phyloP scores from a whole-genome alignment of 345 rosid genomes.

The Iberis pinnata region DNA sequence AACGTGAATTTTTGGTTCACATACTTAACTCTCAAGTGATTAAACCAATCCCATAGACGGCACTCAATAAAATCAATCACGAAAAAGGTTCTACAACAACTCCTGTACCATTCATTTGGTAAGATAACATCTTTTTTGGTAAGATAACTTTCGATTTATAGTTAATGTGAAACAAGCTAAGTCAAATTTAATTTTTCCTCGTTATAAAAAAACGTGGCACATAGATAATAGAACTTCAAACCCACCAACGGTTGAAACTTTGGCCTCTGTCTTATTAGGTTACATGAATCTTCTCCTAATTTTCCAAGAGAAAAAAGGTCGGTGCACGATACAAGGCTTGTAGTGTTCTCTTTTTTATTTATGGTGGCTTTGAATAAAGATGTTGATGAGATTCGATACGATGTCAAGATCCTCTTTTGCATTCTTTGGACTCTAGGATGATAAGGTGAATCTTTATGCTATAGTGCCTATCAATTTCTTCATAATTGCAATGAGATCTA shows the following conservation, averaged over 20 bases:
- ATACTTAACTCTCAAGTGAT: background rate
- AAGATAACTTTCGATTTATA: background rate
- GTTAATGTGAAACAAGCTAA: conserved; percentile 2
- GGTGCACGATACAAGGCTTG: conserved; percentile 31
- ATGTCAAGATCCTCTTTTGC: conserved; percentile 23
- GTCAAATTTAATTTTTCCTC: background rate
- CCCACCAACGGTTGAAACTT: conserved; percentile 6
- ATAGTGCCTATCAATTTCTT: conserved; percentile 36
- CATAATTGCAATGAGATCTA: conserved; percentile 20
- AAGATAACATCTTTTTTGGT: no score
- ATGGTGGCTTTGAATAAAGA: conserved; percentile 23
- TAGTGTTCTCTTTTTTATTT: conserved; percentile 13
- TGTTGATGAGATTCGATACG: conserved; percentile 26
- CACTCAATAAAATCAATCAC: conserved; percentile 3
- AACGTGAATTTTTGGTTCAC: background rate
- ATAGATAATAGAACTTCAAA: conserved; percentile 17
- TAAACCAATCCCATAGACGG: background rate
- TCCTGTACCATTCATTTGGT: background rate
- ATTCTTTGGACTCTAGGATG: conserved; percentile 17
- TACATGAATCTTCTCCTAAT: conserved; percentile 14
- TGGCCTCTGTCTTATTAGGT: conserved; percentile 25
- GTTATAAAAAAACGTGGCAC: conserved; percentile 1
- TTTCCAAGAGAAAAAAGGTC: conserved; percentile 9
- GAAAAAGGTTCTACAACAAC: background rate
- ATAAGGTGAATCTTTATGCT: conserved; percentile 33